A percentile compares a stretch with the other conserved stretches of the same genome.
Evolutionary conservation across 2,329 filamentous ascomycete species (phyloP).

Genomic region (Penicillium sp.): DNA sequence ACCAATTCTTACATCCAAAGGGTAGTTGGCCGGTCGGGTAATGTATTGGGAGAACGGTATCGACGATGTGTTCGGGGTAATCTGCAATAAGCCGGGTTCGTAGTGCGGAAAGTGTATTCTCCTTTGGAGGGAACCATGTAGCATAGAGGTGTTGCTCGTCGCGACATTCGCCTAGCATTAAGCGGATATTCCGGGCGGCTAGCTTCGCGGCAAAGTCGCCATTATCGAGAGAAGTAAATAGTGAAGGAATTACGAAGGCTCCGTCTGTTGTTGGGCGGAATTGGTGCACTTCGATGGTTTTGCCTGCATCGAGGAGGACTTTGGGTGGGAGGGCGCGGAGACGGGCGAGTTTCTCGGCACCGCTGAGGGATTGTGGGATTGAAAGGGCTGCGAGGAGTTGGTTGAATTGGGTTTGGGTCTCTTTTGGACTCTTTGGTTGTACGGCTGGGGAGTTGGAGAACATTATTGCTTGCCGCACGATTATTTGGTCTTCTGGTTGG

Average conservation of each 20-base stretch:
- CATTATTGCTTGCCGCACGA: constrained; percentile 59
- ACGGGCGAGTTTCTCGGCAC: constrained; percentile 50
- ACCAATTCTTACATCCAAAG: constrained; percentile 49
- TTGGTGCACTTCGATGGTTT: constrained; percentile 53
- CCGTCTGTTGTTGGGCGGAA: constrained; percentile 59
- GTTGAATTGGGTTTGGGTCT: constrained; percentile 58
- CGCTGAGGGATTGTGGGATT: constrained; percentile 47
- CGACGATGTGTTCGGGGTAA: constrained; percentile 52
- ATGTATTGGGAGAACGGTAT: constrained; percentile 50
- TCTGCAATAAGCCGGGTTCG: constrained; percentile 56
- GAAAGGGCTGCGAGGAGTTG: constrained; percentile 51
- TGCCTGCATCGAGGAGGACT: constrained; percentile 48
- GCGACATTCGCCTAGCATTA: constrained; percentile 60
- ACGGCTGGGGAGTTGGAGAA: constrained; percentile 58
- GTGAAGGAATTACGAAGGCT: constrained; percentile 49
- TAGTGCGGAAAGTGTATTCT: constrained; percentile 47
- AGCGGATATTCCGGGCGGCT: constrained; percentile 49
- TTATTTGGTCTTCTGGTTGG: constrained; percentile 48
- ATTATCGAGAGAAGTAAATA: constrained; percentile 53
- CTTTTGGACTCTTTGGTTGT: constrained; percentile 54
- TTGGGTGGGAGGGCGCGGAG: constrained; percentile 48
- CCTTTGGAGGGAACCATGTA: constrained; percentile 52
- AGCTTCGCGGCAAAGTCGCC: constrained; percentile 54
- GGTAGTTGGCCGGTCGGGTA: constrained; percentile 49
- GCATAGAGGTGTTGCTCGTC: constrained; percentile 60